These are phyloP conservation scores for Heliosperma pusillum DNA, from an alignment of 148 eudicot genomes.

Conservation along the genomic window DNA sequence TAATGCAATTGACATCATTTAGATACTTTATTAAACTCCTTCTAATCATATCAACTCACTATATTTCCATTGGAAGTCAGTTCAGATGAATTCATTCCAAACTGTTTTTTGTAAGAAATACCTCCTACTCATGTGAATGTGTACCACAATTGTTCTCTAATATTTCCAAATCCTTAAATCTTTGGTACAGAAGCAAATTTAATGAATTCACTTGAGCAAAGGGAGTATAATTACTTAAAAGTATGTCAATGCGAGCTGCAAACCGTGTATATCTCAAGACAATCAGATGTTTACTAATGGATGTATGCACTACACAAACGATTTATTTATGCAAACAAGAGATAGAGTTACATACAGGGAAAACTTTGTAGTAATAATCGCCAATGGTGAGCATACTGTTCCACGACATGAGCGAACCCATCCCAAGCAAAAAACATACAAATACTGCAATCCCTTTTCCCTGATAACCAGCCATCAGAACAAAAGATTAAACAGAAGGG, in stretches of 20 bases:
- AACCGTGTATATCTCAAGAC: neutral
- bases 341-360: constrained; percentile 41
- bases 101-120: neutral
- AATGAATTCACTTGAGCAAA: too few species aligned
- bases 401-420: constrained; percentile 64
- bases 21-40: too few species aligned
- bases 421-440: constrained; percentile 61
- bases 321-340: neutral
- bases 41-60: neutral
- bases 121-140: neutral
- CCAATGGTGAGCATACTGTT: constrained; percentile 54
- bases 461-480: constrained; percentile 21
- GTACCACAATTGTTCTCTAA: neutral
- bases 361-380: constrained; percentile 54
- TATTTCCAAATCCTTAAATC: neutral
- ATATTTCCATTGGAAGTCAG: neutral
- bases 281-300: too few species aligned
- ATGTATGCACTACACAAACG: too few species aligned
- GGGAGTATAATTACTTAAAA: too few species aligned
- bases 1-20: neutral
- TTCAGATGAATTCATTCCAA: neutral
- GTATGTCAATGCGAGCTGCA: too few species aligned
- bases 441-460: constrained; percentile 38
- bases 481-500: neutral
- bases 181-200: neutral